Base-by-base conservation (phyloP, 257 asterid genomes). In the Striga asiatica region DNA sequence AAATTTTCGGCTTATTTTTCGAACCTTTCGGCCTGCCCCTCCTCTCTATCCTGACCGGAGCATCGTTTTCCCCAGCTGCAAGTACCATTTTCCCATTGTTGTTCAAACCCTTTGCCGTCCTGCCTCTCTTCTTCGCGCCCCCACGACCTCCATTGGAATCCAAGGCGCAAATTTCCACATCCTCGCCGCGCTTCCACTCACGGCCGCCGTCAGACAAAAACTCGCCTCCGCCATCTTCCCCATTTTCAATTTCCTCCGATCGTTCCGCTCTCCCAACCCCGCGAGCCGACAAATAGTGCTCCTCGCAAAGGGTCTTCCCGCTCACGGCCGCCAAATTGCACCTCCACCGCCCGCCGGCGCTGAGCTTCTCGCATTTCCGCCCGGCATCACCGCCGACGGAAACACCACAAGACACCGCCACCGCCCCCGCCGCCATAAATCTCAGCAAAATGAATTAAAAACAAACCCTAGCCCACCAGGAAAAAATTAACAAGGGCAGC, bases 1-100 rank as follows among this genome's bases (percentile, higher is more conserved):
- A 20, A 23, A 17, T 31, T 45, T 48, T 43, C 60, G 35, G 56
- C 60, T 71, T 69, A 34, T 61, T 65, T 45, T 34, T 58, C 5
- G 58, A 71, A 50, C 78, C 81, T 55, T 70, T 74, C 5, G 75
- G 79, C 28, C 81, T n/a, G n/a, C n/a, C n/a, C n/a, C 60, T 57
- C 47, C 69, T 42, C 72, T 76, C 42, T 62, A 56, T 61, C 37
- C 50, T 43, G 32, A 63, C n/a, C n/a, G n/a, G n/a, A n/a, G n/a
- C n/a, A n/a, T n/a, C n/a, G 3, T 23, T 65, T 29, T 14, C 68
- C 57, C 21, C 51, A 17, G 37, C 4, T n/a, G n/a, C n/a, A n/a
- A n/a, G n/a, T n/a, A 18, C 54, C 49, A 54, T 38, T 57, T 10
- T n/a, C n/a, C 21, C 66, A 43, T 39, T 58, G 16, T 58, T 60